phyloP scores from a whole-genome alignment of 1,139 yeast genomes.

The Lodderomyces theae region DNA sequence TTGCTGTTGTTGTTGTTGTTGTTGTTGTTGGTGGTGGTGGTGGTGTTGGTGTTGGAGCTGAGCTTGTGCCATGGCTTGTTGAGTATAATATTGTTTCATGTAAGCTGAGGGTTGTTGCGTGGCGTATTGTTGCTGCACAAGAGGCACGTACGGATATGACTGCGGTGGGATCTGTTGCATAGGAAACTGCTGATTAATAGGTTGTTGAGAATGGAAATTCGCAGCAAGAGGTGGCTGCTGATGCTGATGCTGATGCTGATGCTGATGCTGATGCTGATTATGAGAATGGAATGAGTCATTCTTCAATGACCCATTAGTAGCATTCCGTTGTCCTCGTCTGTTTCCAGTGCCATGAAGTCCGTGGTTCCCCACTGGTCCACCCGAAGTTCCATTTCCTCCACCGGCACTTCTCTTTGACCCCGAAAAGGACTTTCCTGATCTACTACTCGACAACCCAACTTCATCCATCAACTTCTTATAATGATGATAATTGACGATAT shows the following conservation, averaged over 20 bases:
- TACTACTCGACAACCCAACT: conserved; percentile 62
- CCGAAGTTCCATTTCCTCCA: neutral
- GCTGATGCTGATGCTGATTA: conserved; percentile 1
- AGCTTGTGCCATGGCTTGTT: conserved; percentile 12
- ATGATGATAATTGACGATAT: conserved; percentile 59
- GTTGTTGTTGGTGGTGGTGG: conserved; percentile 14
- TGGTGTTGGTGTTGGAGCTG: conserved; percentile 11
- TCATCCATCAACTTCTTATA: conserved; percentile 90
- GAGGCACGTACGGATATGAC: conserved; percentile 4
- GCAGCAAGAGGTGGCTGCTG: conserved; percentile 4
- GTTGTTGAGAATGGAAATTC: conserved; percentile 3
- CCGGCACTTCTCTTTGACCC: conserved; percentile 11
- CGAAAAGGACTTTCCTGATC: conserved; percentile 30
- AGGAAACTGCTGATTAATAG: conserved; percentile 7
- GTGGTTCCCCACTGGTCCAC: neutral
- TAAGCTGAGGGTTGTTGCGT: conserved; percentile 10
- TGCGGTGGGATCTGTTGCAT: conserved; percentile 9
- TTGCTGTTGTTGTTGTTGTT: conserved; percentile 11
- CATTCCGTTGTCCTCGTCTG: neutral
- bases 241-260: conserved; percentile 4
- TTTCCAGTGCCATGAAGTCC: too few species aligned
- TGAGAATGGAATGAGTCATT: conserved; percentile 3
- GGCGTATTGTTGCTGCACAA: conserved; percentile 4
- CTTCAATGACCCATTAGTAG: neutral
- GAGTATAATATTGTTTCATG: conserved; percentile 13